phyloP scores from a whole-genome alignment of 2,329 filamentous ascomycete genomes.

The Magnaporthiopsis incrustans region DNA sequence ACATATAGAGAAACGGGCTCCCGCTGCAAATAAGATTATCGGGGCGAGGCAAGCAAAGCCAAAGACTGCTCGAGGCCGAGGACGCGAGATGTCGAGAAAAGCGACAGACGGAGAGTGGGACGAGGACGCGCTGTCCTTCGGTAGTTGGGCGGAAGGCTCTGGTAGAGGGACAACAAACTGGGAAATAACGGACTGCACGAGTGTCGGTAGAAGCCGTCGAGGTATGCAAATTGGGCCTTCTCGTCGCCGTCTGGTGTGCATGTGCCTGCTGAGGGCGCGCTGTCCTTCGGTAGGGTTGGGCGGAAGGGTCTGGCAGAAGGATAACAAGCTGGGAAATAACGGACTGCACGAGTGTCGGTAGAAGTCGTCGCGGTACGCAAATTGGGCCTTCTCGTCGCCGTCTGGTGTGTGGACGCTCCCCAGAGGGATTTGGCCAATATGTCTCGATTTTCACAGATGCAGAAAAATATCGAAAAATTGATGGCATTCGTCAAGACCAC shows the following conservation, averaged over 20 bases:
- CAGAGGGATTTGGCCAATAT: no score
- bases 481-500: neutral
- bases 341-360: neutral
- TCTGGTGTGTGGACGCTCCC: no score
- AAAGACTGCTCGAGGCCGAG: neutral
- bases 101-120: conserved; percentile 5
- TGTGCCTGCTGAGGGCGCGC: neutral
- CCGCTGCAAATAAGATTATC: conserved; percentile 7
- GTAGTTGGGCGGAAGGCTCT: neutral
- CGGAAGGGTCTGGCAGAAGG: neutral
- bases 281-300: neutral
- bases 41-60: conserved; percentile 13
- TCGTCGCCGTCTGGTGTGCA: neutral
- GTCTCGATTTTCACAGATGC: no score
- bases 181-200: neutral
- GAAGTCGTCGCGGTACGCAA: neutral
- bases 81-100: neutral
- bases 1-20: no score
- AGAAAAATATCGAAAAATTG: no score
- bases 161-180: neutral
- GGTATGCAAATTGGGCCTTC: neutral
- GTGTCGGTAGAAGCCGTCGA: neutral
- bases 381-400: neutral
- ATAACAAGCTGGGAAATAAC: neutral
- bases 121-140: neutral